Conservation (phyloP, 2,329 filamentous ascomycete genomes). For the Cladosporium velox region DNA sequence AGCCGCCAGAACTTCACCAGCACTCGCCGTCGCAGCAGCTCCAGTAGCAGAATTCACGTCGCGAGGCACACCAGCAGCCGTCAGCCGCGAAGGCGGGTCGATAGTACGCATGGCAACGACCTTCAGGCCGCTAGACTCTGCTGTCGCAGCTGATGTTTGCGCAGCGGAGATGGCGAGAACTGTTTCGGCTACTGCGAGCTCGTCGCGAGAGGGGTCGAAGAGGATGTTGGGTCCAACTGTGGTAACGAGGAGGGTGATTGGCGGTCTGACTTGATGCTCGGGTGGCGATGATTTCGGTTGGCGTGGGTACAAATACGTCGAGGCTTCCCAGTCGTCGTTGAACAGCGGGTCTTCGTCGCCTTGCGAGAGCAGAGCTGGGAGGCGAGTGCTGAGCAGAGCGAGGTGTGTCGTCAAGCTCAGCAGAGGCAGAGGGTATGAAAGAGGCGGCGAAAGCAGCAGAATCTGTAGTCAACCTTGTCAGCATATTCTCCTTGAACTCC, state of each 20-base stretch:
- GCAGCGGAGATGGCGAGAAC: constrained; percentile 83
- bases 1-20: constrained; percentile 44
- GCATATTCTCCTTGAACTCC: neutral
- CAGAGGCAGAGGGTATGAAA: constrained; percentile 90
- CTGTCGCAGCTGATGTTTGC: constrained; percentile 56
- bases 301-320: constrained; percentile 70
- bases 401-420: constrained; percentile 92
- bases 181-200: constrained; percentile 88
- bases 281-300: constrained; percentile 20
- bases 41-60: constrained; percentile 49
- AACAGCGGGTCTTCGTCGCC: constrained; percentile 95
- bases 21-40: constrained; percentile 39
- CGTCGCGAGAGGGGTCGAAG: constrained; percentile 88
- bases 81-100: constrained; percentile 52
- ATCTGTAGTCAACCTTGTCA: constrained; percentile 58
- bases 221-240: constrained; percentile 84
- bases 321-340: constrained; percentile 94
- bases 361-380: constrained; percentile 84
- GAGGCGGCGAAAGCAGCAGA: constrained; percentile 85
- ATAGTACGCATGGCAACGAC: constrained; percentile 51
- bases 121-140: constrained; percentile 55
- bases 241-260: constrained; percentile 87
- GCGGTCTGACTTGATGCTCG: constrained; percentile 59
- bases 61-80: constrained; percentile 51
- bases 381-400: constrained; percentile 80